Base-by-base conservation (phyloP, 2,329 filamentous ascomycete genomes). In the Geosmithia morbida region DNA sequence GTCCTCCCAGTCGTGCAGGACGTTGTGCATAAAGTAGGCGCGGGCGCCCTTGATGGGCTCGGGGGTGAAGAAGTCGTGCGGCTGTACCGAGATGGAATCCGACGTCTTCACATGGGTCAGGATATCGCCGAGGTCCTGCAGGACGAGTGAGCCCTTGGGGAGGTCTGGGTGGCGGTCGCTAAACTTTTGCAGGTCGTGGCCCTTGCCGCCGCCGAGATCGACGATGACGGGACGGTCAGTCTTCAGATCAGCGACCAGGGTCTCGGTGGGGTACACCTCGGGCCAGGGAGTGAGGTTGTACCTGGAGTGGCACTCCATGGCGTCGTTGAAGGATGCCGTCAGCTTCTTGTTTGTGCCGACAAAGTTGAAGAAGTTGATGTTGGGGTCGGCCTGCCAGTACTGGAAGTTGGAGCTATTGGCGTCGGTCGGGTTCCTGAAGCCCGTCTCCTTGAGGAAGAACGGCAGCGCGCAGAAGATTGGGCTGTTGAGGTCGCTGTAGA, bases 101-200 rank as follows among this genome's bases (percentile, higher is more conserved):
- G 65, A 50, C 1, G 56, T 48, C 16, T 55, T 50, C 20, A 61
- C 57, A 44, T 63, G 53, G 7, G 47, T 50, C n/a, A 67, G 59
- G 5, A 73, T 65, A 2, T 59, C 55, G 0, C 64, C 61, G 8
- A 69, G 57, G 50, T 76, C 74, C 51, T 77, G 70, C 0, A 77
- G 57, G 1, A 75, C 55, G 2, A 75, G 53, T 2, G 61, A 57
- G 70, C 71, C 5, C 5, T 55, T 54, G 0, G 64, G 61, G 0
- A 58, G 54, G 1, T 60, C 46, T 0, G 66, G 63, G 50, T 64
- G 62, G 41, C 64, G 62, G 0, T 53, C 51, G 2, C 51, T 46
- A 26, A 65, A 65, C 29, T 59, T 57, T 7, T 52, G 52, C 4
- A 66, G 49, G 45, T 66, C 61, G 43, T 66, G 60, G 0, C 64